Base-by-base conservation (phyloP, 768 basidiomycete species). In the Boletus subcaerulescens region DNA sequence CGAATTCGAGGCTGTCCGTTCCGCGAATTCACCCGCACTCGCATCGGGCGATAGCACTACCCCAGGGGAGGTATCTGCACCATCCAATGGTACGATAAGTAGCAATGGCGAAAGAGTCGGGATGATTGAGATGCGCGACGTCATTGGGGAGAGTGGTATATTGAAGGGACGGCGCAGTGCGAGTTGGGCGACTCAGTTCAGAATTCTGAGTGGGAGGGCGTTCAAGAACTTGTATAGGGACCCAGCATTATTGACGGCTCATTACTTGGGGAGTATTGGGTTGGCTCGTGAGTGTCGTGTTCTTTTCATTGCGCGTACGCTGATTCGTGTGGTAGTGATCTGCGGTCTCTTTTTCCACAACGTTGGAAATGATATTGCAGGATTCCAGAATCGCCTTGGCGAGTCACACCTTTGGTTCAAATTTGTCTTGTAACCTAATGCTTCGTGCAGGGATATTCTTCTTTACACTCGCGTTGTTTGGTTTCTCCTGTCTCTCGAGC, bases 201-300 rank as follows among this genome's bases (percentile, higher is more conserved):
- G 83, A 68, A 95, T 98, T 53, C 73, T 99, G 67, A 97, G 93
- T 67, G 95, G 95, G 24, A 75, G 97, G 53, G 94, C 96, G 20
- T 98, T 99, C 80, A 98, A 98, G 81, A 98, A 98, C 66, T 72
- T 99, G 56, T 98, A 99, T 69, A 80, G 96, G 24, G 93, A 99
- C 65, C 96, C 96, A 0, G 88, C 94, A 45, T 71, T 99, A 52
- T 79, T 99, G 77, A 80, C 85, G 3, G 87, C 94, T 8, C 97
- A 99, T 73, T 99, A 98, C 72, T 65, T 85, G 41, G 86, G 91
- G 8, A 85, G 94, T 2, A 82, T 98, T 60, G 79, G 77, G 5
- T 78, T 98, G 52, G 97, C 96, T 13, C 61, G 95, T 91, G 68
- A 77, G 89, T 80, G 20, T 47, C 52, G 45, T 50, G 18, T 15